phyloP scores from a whole-genome alignment of 2,329 filamentous ascomycete genomes.

The Triangularia verruculosa region DNA sequence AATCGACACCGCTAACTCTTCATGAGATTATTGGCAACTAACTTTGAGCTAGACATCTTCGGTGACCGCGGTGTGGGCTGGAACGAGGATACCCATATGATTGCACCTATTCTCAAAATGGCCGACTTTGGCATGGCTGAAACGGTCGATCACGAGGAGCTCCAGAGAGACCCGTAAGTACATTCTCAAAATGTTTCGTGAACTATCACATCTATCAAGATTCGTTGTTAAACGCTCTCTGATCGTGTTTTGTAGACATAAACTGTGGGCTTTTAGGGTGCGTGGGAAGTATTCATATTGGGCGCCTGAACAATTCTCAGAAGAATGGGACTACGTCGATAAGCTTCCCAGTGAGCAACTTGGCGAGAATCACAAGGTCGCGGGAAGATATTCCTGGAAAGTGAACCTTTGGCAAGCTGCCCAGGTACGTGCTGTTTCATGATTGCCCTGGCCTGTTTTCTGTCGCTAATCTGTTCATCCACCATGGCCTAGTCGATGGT shows the following conservation, averaged over 20 bases:
- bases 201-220: too few species aligned
- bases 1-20: too few species aligned
- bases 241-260: too few species aligned
- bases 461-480: too few species aligned
- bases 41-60: too few species aligned
- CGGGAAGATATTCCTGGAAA: background rate
- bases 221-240: too few species aligned
- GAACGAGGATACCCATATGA: background rate
- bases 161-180: background rate
- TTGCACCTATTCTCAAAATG: background rate
- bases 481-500: background rate
- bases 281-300: background rate
- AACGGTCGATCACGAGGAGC: background rate
- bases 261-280: background rate
- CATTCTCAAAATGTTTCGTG: background rate
- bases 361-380: background rate
- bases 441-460: too few species aligned
- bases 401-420: conserved; percentile 1
- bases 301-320: background rate
- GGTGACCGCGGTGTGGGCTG: background rate
- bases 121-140: background rate
- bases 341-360: background rate
- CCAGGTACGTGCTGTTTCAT: too few species aligned
- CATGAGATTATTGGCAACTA: too few species aligned
- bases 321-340: conserved; percentile 4